phyloP scores from a whole-genome alignment of 2,329 filamentous ascomycete genomes.

The Fusarium decemcellulare region DNA sequence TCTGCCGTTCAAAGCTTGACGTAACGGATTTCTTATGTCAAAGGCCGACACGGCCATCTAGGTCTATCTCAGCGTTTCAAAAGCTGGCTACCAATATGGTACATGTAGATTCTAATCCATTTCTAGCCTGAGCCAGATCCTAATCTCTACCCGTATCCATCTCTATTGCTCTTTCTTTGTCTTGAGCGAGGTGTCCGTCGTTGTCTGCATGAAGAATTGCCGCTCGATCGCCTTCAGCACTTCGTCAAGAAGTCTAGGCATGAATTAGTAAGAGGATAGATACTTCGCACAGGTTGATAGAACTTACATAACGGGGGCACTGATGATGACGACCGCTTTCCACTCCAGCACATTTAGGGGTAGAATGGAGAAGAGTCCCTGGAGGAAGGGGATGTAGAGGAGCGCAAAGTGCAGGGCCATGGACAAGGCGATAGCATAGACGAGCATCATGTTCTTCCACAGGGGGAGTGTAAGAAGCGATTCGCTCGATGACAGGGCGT shows the following conservation, averaged over 20 bases:
- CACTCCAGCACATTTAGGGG: conserved; percentile 90
- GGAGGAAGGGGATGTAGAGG: conserved; percentile 91
- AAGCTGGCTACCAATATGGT: conserved; percentile 34
- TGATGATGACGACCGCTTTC: conserved; percentile 91
- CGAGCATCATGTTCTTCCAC: conserved; percentile 99
- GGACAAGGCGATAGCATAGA: conserved; percentile 92
- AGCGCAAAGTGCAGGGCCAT: conserved; percentile 97
- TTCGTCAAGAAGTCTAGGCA: conserved; percentile 82
- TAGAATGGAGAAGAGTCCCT: conserved; percentile 90
- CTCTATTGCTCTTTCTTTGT: conserved; percentile 69
- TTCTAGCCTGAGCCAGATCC: conserved; percentile 42
- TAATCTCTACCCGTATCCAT: conserved; percentile 39
- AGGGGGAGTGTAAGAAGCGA: conserved; percentile 92
- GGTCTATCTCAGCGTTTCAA: conserved; percentile 37
- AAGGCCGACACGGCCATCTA: conserved; percentile 39
- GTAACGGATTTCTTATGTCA: conserved; percentile 27
- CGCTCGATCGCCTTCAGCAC: conserved; percentile 84
- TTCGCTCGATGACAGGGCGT: conserved; percentile 95
- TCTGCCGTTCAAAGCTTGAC: conserved; percentile 19
- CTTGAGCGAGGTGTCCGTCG: conserved; percentile 54
- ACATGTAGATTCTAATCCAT: conserved; percentile 49
- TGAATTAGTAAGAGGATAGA: conserved; percentile 41
- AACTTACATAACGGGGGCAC: conserved; percentile 91
- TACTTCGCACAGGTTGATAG: not conserved
- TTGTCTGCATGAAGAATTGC: conserved; percentile 72